Percentiles rank a stretch among this genome's conserved stretches.
phyloP scores from a whole-genome alignment of 495 filamentous ascomycete genomes.

The Thermothielavioides terrestris region DNA sequence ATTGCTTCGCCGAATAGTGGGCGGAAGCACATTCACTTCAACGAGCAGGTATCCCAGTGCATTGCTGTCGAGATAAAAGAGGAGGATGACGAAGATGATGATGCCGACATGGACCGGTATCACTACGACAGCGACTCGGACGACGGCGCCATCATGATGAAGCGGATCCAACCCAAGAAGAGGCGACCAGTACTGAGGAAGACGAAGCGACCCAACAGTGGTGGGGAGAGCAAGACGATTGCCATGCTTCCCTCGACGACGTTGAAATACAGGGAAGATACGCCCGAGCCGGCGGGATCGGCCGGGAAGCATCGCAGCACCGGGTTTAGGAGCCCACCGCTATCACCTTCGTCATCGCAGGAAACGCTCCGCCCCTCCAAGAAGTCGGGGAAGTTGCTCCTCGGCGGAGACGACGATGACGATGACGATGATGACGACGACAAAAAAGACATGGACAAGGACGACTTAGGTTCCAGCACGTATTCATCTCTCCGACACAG shows the following conservation, averaged over 20 bases:
- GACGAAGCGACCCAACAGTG: slow-evolving; percentile 40
- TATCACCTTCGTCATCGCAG: slow-evolving; percentile 61
- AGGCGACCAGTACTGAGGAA: slow-evolving; percentile 35
- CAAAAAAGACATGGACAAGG: slow-evolving; percentile 44
- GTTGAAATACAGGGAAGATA: slow-evolving; percentile 78
- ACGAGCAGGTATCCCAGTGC: slow-evolving; percentile 90
- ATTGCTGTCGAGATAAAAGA: slow-evolving; percentile 85
- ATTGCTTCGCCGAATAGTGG: slow-evolving; percentile 58
- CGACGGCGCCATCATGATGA: slow-evolving; percentile 83
- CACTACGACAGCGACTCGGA: slow-evolving; percentile 58
- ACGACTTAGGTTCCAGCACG: slow-evolving; percentile 34
- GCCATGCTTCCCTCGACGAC: slow-evolving; percentile 88
- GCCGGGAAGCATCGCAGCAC: slow-evolving; percentile 46
- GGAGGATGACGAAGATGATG: slow-evolving; percentile 60
- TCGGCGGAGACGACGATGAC: slow-evolving; percentile 39
- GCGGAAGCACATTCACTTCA: slow-evolving; percentile 87
- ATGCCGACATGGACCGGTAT: slow-evolving; percentile 35
- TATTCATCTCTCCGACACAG: not conserved
- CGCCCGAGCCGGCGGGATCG: slow-evolving; percentile 58
- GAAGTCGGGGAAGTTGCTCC: slow-evolving; percentile 60
- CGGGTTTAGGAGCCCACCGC: slow-evolving; percentile 41
- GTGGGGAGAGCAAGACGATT: slow-evolving; percentile 76
- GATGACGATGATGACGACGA: slow-evolving; percentile 56
- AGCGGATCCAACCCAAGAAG: slow-evolving; percentile 42
- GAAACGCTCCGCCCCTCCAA: slow-evolving; percentile 67